Conservation (phyloP, 1,139 yeast species). For the Suhomyces bolitotheri region DNA sequence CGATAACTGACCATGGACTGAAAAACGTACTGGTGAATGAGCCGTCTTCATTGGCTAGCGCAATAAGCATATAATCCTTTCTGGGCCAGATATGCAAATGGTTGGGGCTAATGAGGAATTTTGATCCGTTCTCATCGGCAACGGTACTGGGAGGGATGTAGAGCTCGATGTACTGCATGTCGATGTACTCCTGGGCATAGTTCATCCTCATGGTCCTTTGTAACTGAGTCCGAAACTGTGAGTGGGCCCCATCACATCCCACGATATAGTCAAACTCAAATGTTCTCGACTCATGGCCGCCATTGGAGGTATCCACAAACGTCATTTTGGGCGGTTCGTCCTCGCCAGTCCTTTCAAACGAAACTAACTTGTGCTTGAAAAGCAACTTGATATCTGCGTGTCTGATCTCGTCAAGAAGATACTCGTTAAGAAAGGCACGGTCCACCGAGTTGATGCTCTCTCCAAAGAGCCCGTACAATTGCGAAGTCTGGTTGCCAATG, state of each 20-base stretch:
- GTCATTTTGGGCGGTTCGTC: slow-evolving; percentile 26
- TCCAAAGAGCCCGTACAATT: slow-evolving; percentile 79
- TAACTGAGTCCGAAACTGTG: slow-evolving; percentile 69
- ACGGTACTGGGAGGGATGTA: slow-evolving; percentile 57
- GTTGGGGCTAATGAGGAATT: slow-evolving; percentile 63
- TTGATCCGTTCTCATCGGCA: slow-evolving; percentile 15
- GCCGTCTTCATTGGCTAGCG: slow-evolving; percentile 80
- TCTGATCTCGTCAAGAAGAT: slow-evolving; percentile 63
- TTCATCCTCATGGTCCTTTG: slow-evolving; percentile 71
- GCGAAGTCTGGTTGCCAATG: slow-evolving; percentile 65
- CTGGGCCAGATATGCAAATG: slow-evolving; percentile 96
- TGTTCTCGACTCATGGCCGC: slow-evolving; percentile 14
- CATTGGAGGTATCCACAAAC: slow-evolving; percentile 21
- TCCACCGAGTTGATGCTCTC: slow-evolving; percentile 86
- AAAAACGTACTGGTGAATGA: slow-evolving; percentile 89
- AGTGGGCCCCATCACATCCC: slow-evolving; percentile 88
- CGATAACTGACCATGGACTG: slow-evolving; percentile 73
- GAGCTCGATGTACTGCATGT: slow-evolving; percentile 80
- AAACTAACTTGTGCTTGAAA: slow-evolving; percentile 61
- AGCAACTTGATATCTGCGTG: slow-evolving; percentile 42
- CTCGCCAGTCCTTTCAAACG: slow-evolving; percentile 24
- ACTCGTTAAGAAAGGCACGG: slow-evolving; percentile 65
- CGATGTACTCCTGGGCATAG: slow-evolving; percentile 74
- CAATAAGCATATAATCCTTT: slow-evolving; percentile 81
- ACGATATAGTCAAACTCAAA: slow-evolving; percentile 58